Percentiles rank a stretch among this genome's conserved stretches.
Evolutionary conservation across 2,329 filamentous ascomycete species (phyloP).

Genomic region (Aspergillus pseudoglaucus): DNA sequence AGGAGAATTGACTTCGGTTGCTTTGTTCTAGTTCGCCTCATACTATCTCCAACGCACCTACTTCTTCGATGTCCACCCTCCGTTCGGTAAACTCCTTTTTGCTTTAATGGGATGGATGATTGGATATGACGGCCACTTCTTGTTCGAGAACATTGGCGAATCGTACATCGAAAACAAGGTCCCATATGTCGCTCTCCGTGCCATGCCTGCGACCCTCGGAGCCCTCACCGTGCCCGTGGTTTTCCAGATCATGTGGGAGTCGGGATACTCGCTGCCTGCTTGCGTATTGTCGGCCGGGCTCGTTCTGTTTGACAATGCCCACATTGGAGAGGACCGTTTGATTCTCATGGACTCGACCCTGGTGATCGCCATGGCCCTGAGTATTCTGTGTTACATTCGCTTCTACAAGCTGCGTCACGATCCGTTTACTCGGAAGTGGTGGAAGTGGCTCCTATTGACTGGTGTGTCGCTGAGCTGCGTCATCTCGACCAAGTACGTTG

Average conservation of each 20-base stretch:
- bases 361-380: conserved; percentile 93
- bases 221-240: conserved; percentile 88
- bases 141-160: conserved; percentile 98
- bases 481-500: conserved; percentile 98
- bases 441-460: conserved; percentile 97
- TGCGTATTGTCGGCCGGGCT: conserved; percentile 79
- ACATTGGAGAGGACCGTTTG: conserved; percentile 90
- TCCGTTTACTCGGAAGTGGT: conserved; percentile 93
- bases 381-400: conserved; percentile 86
- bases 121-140: conserved; percentile 92
- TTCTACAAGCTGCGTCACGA: conserved; percentile 94
- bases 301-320: conserved; percentile 92
- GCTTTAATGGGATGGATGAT: conserved; percentile 96
- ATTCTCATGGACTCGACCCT: conserved; percentile 93
- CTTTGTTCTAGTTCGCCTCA: conserved; percentile 42
- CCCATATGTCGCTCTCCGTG: conserved; percentile 91
- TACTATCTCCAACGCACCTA: conserved; percentile 93
- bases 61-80: conserved; percentile 99
- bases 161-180: conserved; percentile 97
- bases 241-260: conserved; percentile 99
- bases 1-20: conserved; percentile 10
- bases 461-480: conserved; percentile 93
- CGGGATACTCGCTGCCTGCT: conserved; percentile 90
- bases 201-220: conserved; percentile 85
- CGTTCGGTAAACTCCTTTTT: conserved; percentile 96